phyloP scores from a whole-genome alignment of 2,329 filamentous ascomycete genomes.

The Fusarium acutatum region DNA sequence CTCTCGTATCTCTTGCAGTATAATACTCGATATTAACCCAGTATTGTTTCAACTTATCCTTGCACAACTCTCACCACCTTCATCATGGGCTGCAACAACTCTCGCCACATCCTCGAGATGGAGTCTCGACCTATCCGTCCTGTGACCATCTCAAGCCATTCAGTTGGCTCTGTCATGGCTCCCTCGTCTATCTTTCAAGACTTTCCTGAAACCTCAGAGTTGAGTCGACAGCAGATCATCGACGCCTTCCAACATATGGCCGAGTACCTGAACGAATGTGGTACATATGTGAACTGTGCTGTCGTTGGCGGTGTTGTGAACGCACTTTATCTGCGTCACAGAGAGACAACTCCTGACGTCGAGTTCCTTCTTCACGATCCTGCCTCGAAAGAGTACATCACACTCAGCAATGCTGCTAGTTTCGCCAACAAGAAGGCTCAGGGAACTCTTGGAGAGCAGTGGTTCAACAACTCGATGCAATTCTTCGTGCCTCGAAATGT shows the following conservation, averaged over 20 bases:
- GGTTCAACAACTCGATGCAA: slow-evolving; percentile 38
- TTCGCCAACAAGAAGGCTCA: slow-evolving; percentile 27
- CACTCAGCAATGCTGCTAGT: slow-evolving; percentile 26
- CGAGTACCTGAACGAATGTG: slow-evolving; percentile 31
- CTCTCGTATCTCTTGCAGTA: not conserved
- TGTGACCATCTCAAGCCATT: slow-evolving; percentile 28
- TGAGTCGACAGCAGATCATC: slow-evolving; percentile 18
- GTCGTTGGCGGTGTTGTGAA: slow-evolving; percentile 36
- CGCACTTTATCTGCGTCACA: slow-evolving; percentile 28
- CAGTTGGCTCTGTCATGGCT: slow-evolving; percentile 24
- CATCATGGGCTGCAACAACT: slow-evolving; percentile 34
- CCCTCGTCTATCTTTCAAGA: slow-evolving; percentile 28
- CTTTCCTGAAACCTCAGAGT: slow-evolving; percentile 17
- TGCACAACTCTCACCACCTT: not conserved
- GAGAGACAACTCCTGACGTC: slow-evolving; percentile 32
- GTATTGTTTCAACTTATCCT: not conserved
- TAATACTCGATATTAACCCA: not conserved
- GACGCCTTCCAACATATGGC: slow-evolving; percentile 32
- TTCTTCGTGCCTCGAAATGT: slow-evolving; percentile 25
- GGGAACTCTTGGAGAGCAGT: slow-evolving; percentile 27
- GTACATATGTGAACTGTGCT: slow-evolving; percentile 16
- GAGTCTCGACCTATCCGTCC: slow-evolving; percentile 29
- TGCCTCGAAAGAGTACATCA: slow-evolving; percentile 9
- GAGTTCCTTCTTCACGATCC: slow-evolving; percentile 32
- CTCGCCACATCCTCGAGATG: slow-evolving; percentile 27